Conservation (phyloP, 1,139 yeast genomes). For the Kodamaea anthophila region DNA sequence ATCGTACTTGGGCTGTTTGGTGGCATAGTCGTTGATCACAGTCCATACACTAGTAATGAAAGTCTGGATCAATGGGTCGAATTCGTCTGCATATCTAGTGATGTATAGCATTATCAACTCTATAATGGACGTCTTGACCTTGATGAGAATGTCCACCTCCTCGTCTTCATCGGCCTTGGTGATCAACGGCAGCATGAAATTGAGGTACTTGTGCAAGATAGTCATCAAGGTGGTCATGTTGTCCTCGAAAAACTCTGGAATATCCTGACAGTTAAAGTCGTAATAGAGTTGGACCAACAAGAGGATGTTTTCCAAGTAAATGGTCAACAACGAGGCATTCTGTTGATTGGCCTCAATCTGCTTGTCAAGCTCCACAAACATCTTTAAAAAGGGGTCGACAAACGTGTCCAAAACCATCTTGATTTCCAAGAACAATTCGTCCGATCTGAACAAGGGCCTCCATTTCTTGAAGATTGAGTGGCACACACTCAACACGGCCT, state of each 20-base stretch:
- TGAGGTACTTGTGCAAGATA: conserved; percentile 73
- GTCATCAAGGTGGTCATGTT: conserved; percentile 72
- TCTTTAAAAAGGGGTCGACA: conserved; percentile 68
- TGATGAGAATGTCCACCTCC: conserved; percentile 64
- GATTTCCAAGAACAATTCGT: conserved; percentile 83
- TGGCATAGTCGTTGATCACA: conserved; percentile 54
- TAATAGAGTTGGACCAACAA: conserved; percentile 75
- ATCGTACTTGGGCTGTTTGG: conserved; percentile 75
- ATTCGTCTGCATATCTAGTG: conserved; percentile 87
- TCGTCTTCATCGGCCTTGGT: conserved; percentile 62
- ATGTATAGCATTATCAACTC: conserved; percentile 83
- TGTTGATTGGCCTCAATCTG: conserved; percentile 41
- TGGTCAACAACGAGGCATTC: conserved; percentile 38
- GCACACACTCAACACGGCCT: conserved; percentile 85
- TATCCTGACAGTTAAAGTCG: conserved; percentile 95
- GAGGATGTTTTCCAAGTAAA: conserved; percentile 66
- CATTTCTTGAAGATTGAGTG: conserved; percentile 95
- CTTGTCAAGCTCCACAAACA: conserved; percentile 62
- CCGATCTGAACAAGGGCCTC: conserved; percentile 91
- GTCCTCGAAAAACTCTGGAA: conserved; percentile 97
- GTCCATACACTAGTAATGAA: conserved; percentile 85
- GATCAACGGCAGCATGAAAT: conserved; percentile 49
- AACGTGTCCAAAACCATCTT: conserved; percentile 81
- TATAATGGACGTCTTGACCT: conserved; percentile 75
- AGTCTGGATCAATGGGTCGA: conserved; percentile 65